Conservation (phyloP, 495 filamentous ascomycete genomes). For the Corynascus novoguineensis region DNA sequence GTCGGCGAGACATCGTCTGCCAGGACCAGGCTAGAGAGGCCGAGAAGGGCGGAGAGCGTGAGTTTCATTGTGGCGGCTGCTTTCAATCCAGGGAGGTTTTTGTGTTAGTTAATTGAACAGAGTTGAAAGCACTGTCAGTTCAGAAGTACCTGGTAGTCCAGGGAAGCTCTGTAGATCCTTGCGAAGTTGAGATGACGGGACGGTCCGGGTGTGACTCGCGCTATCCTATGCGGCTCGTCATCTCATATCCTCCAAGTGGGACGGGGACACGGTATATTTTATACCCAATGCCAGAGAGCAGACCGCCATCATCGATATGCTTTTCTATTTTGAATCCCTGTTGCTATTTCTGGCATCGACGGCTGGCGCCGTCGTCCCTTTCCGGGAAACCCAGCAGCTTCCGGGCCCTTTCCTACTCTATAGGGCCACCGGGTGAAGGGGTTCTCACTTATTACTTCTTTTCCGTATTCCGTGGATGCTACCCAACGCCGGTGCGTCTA, state of each 20-base stretch:
- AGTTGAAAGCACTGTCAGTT: not conserved
- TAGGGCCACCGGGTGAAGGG: conserved; percentile 17
- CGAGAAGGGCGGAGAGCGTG: conserved; percentile 17
- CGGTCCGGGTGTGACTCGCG: not conserved
- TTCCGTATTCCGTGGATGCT: not conserved
- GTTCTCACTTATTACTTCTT: conserved; percentile 6
- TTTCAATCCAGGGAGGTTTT: not conserved
- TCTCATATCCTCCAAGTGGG: not conserved
- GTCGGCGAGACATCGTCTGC: conserved; percentile 25
- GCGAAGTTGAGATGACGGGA: not conserved
- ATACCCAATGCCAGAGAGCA: not conserved
- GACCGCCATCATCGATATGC: not conserved
- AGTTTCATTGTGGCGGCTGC: conserved; percentile 19
- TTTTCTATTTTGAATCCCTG: not conserved
- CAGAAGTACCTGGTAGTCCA: conserved; percentile 1
- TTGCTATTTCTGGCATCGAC: conserved; percentile 2
- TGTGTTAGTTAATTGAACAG: not conserved
- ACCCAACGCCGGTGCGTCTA: conserved; percentile 2
- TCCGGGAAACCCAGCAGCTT: not conserved
- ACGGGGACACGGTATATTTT: not conserved
- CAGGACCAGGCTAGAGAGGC: conserved; percentile 20
- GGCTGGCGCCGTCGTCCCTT: not conserved
- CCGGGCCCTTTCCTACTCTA: conserved; percentile 15
- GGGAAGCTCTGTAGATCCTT: not conserved
- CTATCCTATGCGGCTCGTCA: not conserved